Conservation (phyloP, 164 flowering plant species). For the grape (Vitis vinifera) region DNA sequence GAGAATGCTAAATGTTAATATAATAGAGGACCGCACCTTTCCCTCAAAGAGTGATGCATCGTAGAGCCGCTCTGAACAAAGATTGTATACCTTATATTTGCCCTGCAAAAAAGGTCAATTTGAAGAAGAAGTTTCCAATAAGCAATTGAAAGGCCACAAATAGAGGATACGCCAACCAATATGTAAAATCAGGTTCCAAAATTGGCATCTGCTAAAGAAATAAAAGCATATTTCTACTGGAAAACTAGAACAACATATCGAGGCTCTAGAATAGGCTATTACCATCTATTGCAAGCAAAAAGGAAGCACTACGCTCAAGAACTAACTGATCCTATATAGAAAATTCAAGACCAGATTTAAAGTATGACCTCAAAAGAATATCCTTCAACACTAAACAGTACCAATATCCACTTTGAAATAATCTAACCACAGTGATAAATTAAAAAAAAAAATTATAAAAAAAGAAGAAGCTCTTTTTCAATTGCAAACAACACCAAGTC, state of each 20-base stretch:
- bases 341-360: not conserved
- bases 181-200: constrained; percentile 1
- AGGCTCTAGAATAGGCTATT: not conserved
- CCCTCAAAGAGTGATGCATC: constrained; percentile 94
- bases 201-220: not conserved
- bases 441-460: too few species aligned
- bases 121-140: not conserved
- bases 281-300: not conserved
- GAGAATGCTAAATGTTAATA: not conserved
- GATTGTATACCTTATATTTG: constrained; percentile 96
- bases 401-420: too few species aligned
- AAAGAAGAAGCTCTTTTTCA: too few species aligned
- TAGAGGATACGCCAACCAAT: not conserved
- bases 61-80: constrained; percentile 95
- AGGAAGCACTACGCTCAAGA: not conserved
- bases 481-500: too few species aligned
- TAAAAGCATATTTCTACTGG: not conserved
- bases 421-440: too few species aligned
- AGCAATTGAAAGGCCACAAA: not conserved
- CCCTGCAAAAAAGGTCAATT: constrained; percentile 48
- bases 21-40: constrained; percentile 51
- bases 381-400: too few species aligned
- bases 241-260: not conserved
- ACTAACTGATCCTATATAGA: not conserved
- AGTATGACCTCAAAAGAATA: not conserved